Evolutionary conservation across 129 eudicot species (phyloP), one percentile per base, ranked within the genome.

Genomic region (Centella asiatica): DNA sequence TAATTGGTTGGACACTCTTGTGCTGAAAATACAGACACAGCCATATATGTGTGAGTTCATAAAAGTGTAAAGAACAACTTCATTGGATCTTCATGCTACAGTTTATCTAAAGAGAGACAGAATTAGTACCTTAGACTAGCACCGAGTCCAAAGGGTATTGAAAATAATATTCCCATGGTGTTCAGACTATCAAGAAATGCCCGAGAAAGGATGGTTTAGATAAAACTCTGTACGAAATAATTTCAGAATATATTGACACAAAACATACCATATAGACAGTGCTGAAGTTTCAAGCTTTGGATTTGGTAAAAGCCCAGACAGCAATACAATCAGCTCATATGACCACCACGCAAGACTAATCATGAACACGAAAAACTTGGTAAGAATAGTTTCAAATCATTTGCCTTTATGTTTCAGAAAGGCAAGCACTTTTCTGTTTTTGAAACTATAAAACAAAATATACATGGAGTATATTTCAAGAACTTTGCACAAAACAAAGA

Each of bases 321-420:
- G 73, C 74, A 86, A 75, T 45, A 86, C 68, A 25, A 86, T 61
- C 17, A 83, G 80, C 84, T 86, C 95, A 72, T 60, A 86, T 6
- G 95, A 82, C 95, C 95, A 86, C 95, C 90, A 86, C 56, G 77
- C 90, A 18, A 86, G 81, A 44, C 95, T 83, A 64, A 56, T 32
- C 47, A 65, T 40, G 32, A 23, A 1, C 2, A 27, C 37, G 7
- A 56, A 17, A 17, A 32, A 17, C 7, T 57, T 4, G 4, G 32
- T 13, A 23, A 59, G 3, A 29, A 37, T 4, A 42, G 15, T 42
- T 42, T 42, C 5, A 42, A 4, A 42, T 4, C 9, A n/a, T n/a
- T n/a, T n/a, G n/a, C n/a, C n/a, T n/a, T n/a, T n/a, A 13, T 56
- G 26, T 29, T 6, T 18, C 32, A 20, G 24, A 20, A 20, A 32